Evolutionary conservation across 2,329 filamentous ascomycete genomes (phyloP), one percentile per base, ranked within the genome.

Genomic region (Neopestalotiopsis clavispora): DNA sequence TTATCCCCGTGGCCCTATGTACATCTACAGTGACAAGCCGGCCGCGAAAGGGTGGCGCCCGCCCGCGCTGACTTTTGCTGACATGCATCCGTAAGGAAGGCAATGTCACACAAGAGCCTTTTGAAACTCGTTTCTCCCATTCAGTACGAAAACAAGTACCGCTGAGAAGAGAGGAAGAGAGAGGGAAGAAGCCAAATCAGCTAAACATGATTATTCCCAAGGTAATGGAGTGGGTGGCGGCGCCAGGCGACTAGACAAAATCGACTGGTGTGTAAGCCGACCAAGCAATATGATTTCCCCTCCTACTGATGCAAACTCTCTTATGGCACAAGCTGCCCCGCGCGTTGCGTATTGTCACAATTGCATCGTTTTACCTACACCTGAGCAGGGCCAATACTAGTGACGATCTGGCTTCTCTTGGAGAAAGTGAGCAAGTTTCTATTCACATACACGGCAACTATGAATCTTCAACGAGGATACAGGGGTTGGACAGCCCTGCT

Each of bases 231-330:
- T 28, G 42, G 42, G 17, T 49, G 45, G 45, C n/a, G 45, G 45
- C n/a, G 45, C n/a, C 17, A 20, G 5, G n/a, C n/a, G 45, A 52
- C n/a, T 17, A 20, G 45, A 20, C 45, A 52, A 52, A 17, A n/a
- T 17, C 17, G 45, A 52, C 45, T 52, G 45, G 45, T n/a, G 45
- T 20, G 45, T 52, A 52, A 52, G 45, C 45, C 45, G n/a, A 20
- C 45, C 45, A 52, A 20, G n/a, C 45, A 52, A 52, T 52, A 52
- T 52, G 45, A 52, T 52, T 52, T 52, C 45, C 45, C 45, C n/a
- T 52, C 45, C 45, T 52, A 52, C n/a, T 20, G 45, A 17, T 6
- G 14, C 45, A 52, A 52, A 52, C 45, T 52, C 17, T 52, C 17
- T n/a, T 49, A 6, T n/a, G 14, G n/a, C 6, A 9, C 17, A 20